Conservation (phyloP, 148 eudicot genomes). For the Mesembryanthemum crystallinum region DNA sequence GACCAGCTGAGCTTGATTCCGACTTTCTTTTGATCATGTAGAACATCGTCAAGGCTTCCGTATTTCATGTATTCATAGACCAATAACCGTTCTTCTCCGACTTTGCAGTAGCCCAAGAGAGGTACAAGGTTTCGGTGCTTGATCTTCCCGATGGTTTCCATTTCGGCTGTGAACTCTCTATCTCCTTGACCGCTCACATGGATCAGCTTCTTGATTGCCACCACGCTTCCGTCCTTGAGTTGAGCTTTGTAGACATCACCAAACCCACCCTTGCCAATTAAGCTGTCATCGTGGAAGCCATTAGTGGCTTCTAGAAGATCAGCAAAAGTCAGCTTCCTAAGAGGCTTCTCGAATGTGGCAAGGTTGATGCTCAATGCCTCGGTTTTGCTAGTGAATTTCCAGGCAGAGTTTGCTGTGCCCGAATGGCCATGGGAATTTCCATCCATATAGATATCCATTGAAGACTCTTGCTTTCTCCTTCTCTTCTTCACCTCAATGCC, state of each 20-base stretch:
- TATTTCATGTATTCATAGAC: slow-evolving; percentile 93
- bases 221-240: slow-evolving; percentile 74
- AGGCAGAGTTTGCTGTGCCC: slow-evolving; percentile 42
- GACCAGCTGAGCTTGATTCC: too few species aligned
- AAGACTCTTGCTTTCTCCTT: too few species aligned
- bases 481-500: too few species aligned
- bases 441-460: too few species aligned
- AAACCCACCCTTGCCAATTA: slow-evolving; percentile 86
- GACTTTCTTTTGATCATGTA: too few species aligned
- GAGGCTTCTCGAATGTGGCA: slow-evolving; percentile 74
- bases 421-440: slow-evolving; percentile 76
- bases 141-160: slow-evolving; percentile 93
- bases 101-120: slow-evolving; percentile 84
- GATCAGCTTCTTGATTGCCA: slow-evolving; percentile 83
- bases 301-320: slow-evolving; percentile 90
- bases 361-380: slow-evolving; percentile 85
- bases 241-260: slow-evolving; percentile 92
- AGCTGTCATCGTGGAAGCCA: slow-evolving; percentile 66
- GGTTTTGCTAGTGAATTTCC: slow-evolving; percentile 61
- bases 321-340: slow-evolving; percentile 73
- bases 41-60: slow-evolving; percentile 88
- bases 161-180: slow-evolving; percentile 81
- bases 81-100: slow-evolving; percentile 79
- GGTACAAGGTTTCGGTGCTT: slow-evolving; percentile 87
- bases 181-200: slow-evolving; percentile 90